Evolutionary conservation across 148 eudicot species (phyloP), one percentile per base, ranked within the genome.

Genomic region (Chenopodium album): DNA sequence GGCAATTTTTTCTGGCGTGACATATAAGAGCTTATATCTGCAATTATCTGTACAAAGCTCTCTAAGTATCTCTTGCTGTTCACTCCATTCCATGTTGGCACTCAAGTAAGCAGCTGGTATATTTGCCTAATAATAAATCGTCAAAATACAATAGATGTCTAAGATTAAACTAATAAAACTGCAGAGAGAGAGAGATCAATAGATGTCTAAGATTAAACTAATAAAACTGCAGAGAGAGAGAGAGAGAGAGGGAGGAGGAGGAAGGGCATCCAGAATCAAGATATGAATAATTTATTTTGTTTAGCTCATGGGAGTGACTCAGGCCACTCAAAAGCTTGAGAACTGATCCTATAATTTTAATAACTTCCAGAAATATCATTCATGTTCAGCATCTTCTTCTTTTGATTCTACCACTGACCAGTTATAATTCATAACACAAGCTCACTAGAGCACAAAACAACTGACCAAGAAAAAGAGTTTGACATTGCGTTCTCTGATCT

Each of bases 1-100:
- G 31, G 99, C 99, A 73, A 96, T 88, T 91, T 96, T 96, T 86
- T 96, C 99, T 1, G 99, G 99, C 41, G 99, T 96, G 80, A 96
- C 99, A 80, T 92, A 96, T 83, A 96, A 79, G 68, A 96, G 89
- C 88, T 94, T 96, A 88, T 94, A 96, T 84, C 82, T 87, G 77
- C 94, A 90, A 76, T 71, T 70, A 80, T 91, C 92, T 64, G 91
- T 84, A 84, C 84, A 87, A 77, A 96, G 91, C 78, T 91, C 94
- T 85, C 98, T 88, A 60, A 96, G 87, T 81, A 94, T 96, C 87
- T 94, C 97, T 83, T 92, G 98, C 76, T 96, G 99, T 88, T 92
- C 99, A 71, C 90, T 80, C 99, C 99, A 96, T 77, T 96, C 99
- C 95, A 96, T 90, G 84, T 76, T 94, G 77, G 99, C 95, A 87